Base-by-base conservation (phyloP, 352 stramenopile genomes). In the Phytophthora podocarpi region DNA sequence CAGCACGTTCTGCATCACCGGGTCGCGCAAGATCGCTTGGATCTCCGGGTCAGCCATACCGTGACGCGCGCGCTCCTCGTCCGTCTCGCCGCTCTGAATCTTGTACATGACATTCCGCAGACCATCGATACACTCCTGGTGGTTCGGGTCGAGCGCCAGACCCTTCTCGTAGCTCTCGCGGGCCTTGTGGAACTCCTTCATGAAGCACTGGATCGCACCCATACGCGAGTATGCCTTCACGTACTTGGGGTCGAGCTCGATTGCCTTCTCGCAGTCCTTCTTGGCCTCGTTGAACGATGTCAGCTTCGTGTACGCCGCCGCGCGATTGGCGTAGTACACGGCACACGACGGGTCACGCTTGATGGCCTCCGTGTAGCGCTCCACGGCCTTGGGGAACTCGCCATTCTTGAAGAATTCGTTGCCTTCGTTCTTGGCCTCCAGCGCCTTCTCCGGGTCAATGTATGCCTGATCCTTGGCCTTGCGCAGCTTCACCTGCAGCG, bases 101-200 rank as follows among this genome's bases (percentile, higher is more conserved):
- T 97, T 95, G 47, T 83, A 72, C 39, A 85, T 86, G 5, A 98
- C 96, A 64, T 97, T 99, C 40, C 85, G 84, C 48, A 99, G 74
- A 46, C 97, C 98, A 42, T 99, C 89, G 53, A 96, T 83, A 80
- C 97, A 99, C 40, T 98, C 90, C 36, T 90, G 70, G 87, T 99
- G 99, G 47, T 87, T 85, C 27, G 93, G 76, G 67, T 99, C 97
- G 21, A 99, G 61, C 36, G 90, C 73, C 37, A 99, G 74, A 8
- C 98, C 98, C 59, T 97, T 95, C 63, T 98, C 90, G 79, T 99
- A 99, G 36, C 87, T 97, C 64, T 99, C 93, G 42, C 98, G 87
- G 13, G 97, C 96, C 80, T 99, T 99, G 90, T 99, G 97, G 81
- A 98, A 98, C 64, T 99, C 97, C 84, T 99, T 99, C 87, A 99